phyloP scores from a whole-genome alignment of 176 grass and related monocot species.

The Oryza coarctata region DNA sequence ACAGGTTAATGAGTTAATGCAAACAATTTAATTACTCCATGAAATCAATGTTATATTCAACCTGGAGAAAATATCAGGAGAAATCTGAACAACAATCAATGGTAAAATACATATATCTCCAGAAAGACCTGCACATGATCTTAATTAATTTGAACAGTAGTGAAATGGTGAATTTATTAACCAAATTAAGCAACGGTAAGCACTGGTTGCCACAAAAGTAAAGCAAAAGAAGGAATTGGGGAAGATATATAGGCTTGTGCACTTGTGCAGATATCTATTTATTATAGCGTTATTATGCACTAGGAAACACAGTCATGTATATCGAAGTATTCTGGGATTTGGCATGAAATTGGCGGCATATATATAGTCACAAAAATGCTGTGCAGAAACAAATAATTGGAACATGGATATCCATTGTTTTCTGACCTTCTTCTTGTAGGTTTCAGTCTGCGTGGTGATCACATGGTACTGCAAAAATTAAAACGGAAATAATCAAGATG shows the following conservation, averaged over 20 bases:
- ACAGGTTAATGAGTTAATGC: not conserved
- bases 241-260: not conserved
- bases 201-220: not conserved
- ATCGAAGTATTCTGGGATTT: not conserved
- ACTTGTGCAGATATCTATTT: not conserved
- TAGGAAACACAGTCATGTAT: not conserved
- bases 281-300: not conserved
- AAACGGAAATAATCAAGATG: not conserved
- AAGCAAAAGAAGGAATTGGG: not conserved
- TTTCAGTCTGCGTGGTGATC: conserved; percentile 83
- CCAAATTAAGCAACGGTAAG: conserved; percentile 8
- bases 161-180: not conserved
- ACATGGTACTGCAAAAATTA: conserved; percentile 72
- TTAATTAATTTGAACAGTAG: not conserved
- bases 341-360: not conserved
- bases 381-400: not conserved
- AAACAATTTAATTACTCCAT: not conserved
- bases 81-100: not conserved
- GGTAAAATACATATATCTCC: not conserved
- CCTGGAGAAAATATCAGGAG: not conserved
- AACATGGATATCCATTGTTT: not conserved
- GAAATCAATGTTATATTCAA: not conserved
- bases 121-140: not conserved
- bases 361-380: not conserved
- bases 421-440: conserved; percentile 93